These are phyloP conservation scores for Amanita pseudoporphyria DNA, from an alignment of 768 basidiomycete species.

Conservation along the genomic window DNA sequence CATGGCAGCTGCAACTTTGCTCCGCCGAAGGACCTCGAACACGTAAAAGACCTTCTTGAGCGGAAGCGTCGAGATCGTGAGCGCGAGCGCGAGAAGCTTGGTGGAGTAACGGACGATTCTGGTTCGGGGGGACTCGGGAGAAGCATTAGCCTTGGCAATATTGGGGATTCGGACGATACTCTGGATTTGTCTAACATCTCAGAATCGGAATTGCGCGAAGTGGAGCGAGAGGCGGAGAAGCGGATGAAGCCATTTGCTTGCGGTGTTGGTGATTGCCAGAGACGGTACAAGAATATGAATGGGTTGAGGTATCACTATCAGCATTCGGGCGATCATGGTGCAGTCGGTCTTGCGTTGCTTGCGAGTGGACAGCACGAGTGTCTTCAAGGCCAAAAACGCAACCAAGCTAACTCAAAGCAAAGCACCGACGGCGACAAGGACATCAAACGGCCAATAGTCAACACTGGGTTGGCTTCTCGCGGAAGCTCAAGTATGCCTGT, in stretches of 20 bases:
- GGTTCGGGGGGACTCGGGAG: slow-evolving; percentile 4
- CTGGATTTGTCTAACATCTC: slow-evolving; percentile 38
- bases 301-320: slow-evolving; percentile 94
- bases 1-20: slow-evolving; percentile 92
- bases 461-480: slow-evolving; percentile 7
- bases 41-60: slow-evolving; percentile 65
- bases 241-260: slow-evolving; percentile 81
- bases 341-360: slow-evolving; percentile 75
- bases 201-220: slow-evolving; percentile 58
- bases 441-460: neutral
- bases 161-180: slow-evolving; percentile 11
- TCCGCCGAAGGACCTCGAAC: slow-evolving; percentile 77
- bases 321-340: slow-evolving; percentile 93
- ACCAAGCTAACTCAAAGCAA: slow-evolving; percentile 11
- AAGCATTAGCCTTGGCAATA: slow-evolving; percentile 3
- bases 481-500: slow-evolving; percentile 27
- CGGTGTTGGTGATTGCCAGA: slow-evolving; percentile 75
- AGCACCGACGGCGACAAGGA: slow-evolving; percentile 7
- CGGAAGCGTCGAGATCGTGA: slow-evolving; percentile 35
- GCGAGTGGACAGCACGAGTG: slow-evolving; percentile 60
- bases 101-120: slow-evolving; percentile 9
- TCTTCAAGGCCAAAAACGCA: slow-evolving; percentile 17
- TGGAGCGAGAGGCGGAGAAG: slow-evolving; percentile 79
- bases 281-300: slow-evolving; percentile 99
- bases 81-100: slow-evolving; percentile 14